These are phyloP conservation scores for Rhodotorula kratochvilovae DNA, from an alignment of 768 basidiomycete species.

Conservation along the genomic window DNA sequence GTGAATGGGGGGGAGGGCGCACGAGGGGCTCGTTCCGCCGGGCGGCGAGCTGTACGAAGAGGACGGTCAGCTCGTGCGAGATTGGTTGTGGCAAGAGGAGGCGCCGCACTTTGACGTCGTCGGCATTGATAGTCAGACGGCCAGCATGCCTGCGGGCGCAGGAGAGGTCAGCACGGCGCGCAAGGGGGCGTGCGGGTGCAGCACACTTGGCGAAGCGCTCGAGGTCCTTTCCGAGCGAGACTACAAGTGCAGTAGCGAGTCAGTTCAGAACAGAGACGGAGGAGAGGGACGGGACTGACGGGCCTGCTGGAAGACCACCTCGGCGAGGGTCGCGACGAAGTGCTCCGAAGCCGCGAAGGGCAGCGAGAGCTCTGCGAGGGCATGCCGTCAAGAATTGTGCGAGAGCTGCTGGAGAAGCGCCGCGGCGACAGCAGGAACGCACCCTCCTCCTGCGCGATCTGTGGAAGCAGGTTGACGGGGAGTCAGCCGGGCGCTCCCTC, in stretches of 20 bases:
- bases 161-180: no score
- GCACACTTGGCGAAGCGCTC: conserved; percentile 34
- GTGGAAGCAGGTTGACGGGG: no score
- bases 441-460: conserved; percentile 39
- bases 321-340: conserved; percentile 31
- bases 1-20: neutral
- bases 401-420: neutral
- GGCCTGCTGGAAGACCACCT: conserved; percentile 35
- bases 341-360: conserved; percentile 34
- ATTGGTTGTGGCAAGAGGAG: fast-evolving
- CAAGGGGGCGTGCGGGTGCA: fast-evolving
- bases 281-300: neutral
- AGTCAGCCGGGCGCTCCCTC: no score
- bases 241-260: neutral
- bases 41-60: conserved; percentile 11
- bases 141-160: conserved; percentile 20
- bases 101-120: conserved; percentile 35
- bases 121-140: conserved; percentile 27
- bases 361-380: conserved; percentile 16
- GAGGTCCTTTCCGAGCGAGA: conserved; percentile 34
- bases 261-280: neutral
- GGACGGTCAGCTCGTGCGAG: neutral
- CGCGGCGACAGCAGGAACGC: neutral
- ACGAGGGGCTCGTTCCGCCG: conserved; percentile 34
- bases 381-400: neutral